These are phyloP conservation scores for Flammula alnicola DNA, from an alignment of 1,284 basidiomycete species.

Conservation along the genomic window DNA sequence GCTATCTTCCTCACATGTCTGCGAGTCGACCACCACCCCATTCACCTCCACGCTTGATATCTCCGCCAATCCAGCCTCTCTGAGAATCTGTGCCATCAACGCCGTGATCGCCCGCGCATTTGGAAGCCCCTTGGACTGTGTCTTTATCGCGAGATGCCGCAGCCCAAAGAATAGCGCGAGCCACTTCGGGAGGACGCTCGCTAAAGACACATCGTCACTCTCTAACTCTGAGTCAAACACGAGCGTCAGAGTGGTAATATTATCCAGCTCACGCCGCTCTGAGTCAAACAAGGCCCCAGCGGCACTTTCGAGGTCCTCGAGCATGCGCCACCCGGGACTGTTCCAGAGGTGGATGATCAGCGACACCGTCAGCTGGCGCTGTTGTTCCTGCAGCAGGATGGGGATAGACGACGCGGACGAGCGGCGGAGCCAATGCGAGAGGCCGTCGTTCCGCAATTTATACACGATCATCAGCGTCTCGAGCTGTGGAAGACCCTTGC, in stretches of 20 bases:
- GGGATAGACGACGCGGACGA: constrained; percentile 21
- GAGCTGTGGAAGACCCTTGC: constrained; percentile 19
- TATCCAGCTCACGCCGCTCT: constrained; percentile 8
- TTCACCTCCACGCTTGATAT: constrained; percentile 23
- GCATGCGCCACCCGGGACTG: constrained; percentile 27
- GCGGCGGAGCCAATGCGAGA: constrained; percentile 24
- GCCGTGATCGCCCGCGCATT: constrained; percentile 1
- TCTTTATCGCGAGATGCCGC: constrained; percentile 17
- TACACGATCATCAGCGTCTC: constrained; percentile 23
- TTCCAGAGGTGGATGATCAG: constrained; percentile 21
- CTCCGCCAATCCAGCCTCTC: constrained; percentile 13
- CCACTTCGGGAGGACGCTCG: constrained; percentile 21
- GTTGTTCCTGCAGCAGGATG: constrained; percentile 18
- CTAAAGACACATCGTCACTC: constrained; percentile 17
- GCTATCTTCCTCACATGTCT: background rate
- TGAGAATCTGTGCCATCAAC: constrained; percentile 11
- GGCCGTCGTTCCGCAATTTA: constrained; percentile 23
- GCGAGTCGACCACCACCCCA: constrained; percentile 17
- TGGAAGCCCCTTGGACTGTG: constrained; percentile 10
- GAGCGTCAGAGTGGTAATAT: constrained; percentile 19
- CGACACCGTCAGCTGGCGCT: constrained; percentile 19
- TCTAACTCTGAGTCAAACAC: constrained; percentile 18
- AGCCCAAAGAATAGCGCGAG: constrained; percentile 20
- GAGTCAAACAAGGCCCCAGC: background rate
- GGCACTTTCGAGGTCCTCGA: constrained; percentile 19